Percentiles rank a stretch among this genome's conserved stretches.
Evolutionary conservation across 768 basidiomycete genomes (phyloP).

Genomic region (Leucocoprinus birnbaumii): DNA sequence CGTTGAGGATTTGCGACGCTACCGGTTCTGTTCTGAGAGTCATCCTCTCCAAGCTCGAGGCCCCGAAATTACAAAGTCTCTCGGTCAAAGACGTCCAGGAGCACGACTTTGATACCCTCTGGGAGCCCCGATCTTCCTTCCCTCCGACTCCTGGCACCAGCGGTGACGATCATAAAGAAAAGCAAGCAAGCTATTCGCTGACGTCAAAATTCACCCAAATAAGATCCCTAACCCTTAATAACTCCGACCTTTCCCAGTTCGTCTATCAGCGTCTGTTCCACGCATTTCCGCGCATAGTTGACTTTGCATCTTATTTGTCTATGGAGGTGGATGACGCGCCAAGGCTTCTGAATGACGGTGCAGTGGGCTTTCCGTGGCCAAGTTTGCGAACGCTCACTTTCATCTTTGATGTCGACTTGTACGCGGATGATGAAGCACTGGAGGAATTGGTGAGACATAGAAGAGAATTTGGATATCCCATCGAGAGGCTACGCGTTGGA

Average conservation of each 20-base stretch:
- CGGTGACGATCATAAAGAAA: not conserved
- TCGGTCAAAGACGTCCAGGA: conserved; percentile 40
- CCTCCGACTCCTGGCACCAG: not conserved
- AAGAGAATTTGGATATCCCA: conserved; percentile 21
- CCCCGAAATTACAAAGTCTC: conserved; percentile 37
- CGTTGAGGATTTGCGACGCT: conserved; percentile 38
- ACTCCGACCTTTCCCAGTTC: conserved; percentile 35
- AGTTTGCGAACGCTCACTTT: conserved; percentile 28
- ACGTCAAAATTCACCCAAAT: conserved; percentile 29
- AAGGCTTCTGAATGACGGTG: not conserved
- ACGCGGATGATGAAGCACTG: conserved; percentile 24
- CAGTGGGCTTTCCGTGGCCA: conserved; percentile 29
- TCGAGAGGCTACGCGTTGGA: conserved; percentile 27
- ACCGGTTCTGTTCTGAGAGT: conserved; percentile 34
- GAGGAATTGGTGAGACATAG: conserved; percentile 23
- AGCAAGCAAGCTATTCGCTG: not conserved
- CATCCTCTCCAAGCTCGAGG: conserved; percentile 34
- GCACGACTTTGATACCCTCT: conserved; percentile 37
- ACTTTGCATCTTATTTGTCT: conserved; percentile 22
- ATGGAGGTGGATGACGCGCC: not conserved
- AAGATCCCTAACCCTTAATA: conserved; percentile 33
- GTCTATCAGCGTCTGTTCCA: conserved; percentile 27
- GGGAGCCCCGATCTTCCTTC: conserved; percentile 14
- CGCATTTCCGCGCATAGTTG: conserved; percentile 30
- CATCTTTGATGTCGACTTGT: conserved; percentile 22